Conservation (phyloP, 1,284 basidiomycete genomes). For the Phlebopus sp. region DNA sequence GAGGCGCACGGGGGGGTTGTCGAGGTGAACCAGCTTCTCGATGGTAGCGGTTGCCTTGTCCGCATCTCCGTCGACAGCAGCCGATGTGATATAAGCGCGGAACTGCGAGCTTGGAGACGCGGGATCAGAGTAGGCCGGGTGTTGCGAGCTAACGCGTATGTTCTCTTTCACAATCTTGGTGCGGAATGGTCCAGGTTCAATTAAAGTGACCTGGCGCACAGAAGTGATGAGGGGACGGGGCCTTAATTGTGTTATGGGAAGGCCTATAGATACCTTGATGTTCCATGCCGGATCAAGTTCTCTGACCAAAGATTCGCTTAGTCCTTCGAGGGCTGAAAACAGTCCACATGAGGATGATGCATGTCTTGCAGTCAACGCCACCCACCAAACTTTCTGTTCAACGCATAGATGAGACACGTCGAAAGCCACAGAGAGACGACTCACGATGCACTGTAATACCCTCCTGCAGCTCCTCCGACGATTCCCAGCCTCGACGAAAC, state of each 20-base stretch:
- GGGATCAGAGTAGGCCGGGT: slow-evolving; percentile 6
- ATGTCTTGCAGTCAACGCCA: neutral
- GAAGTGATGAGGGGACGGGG: neutral
- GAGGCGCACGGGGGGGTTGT: slow-evolving; percentile 20
- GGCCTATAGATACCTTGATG: slow-evolving; percentile 2
- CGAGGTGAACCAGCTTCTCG: slow-evolving; percentile 6
- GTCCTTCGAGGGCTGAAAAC: slow-evolving; percentile 24
- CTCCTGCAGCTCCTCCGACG: slow-evolving; percentile 1
- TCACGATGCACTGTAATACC: slow-evolving; percentile 26
- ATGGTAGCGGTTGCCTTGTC: slow-evolving; percentile 7
- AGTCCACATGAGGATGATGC: neutral
- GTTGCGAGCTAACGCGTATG: neutral
- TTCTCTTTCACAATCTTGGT: slow-evolving; percentile 7
- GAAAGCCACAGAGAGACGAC: neutral
- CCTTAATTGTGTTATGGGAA: neutral
- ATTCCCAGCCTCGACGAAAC: slow-evolving; percentile 28
- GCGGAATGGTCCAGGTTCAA: slow-evolving; percentile 8
- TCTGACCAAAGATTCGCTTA: slow-evolving; percentile 3
- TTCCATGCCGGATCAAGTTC: slow-evolving; percentile 8
- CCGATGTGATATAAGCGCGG: neutral
- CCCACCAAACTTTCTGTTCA: slow-evolving; percentile 23
- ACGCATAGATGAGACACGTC: neutral
- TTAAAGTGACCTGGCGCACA: slow-evolving; percentile 6
- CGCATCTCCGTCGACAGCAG: slow-evolving; percentile 6
- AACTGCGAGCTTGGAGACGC: neutral